Evolutionary conservation across 2,329 filamentous ascomycete species (phyloP).

Genomic region (Aureobasidium sp.): DNA sequence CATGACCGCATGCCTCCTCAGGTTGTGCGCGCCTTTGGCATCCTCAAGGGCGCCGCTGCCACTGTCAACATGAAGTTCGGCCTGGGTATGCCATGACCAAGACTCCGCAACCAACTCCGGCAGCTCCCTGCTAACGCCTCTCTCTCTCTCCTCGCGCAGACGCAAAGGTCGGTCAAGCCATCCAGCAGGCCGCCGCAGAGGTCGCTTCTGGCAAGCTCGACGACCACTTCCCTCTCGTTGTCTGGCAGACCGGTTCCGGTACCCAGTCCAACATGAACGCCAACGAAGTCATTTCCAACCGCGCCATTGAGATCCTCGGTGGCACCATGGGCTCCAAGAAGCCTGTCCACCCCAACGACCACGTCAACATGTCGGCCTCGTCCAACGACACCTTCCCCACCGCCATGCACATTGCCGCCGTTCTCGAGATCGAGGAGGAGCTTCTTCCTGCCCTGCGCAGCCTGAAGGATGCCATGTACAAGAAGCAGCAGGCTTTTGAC

Average conservation of each 20-base stretch:
- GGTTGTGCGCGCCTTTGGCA: constrained; percentile 88
- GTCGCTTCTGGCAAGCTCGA: constrained; percentile 88
- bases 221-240: constrained; percentile 96
- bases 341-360: constrained; percentile 98
- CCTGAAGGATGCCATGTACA: constrained; percentile 75
- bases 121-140: constrained; percentile 12
- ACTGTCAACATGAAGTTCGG: constrained; percentile 93
- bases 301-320: constrained; percentile 94
- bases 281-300: constrained; percentile 99
- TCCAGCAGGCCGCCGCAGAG: constrained; percentile 88
- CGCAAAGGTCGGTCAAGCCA: constrained; percentile 82
- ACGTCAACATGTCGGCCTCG: constrained; percentile 98
- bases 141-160: constrained; percentile 46
- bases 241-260: constrained; percentile 98
- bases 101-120: background rate
- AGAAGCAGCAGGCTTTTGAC: constrained; percentile 83
- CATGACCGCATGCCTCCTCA: constrained; percentile 96
- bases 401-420: constrained; percentile 98
- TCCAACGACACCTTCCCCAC: constrained; percentile 99
- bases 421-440: constrained; percentile 81
- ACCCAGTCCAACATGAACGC: constrained; percentile 99
- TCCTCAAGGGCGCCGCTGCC: constrained; percentile 93
- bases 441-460: constrained; percentile 77
- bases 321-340: constrained; percentile 94
- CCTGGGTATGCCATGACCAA: constrained; percentile 53